phyloP scores from a whole-genome alignment of 176 grass and related monocot genomes.

The Aegilops tauschii region DNA sequence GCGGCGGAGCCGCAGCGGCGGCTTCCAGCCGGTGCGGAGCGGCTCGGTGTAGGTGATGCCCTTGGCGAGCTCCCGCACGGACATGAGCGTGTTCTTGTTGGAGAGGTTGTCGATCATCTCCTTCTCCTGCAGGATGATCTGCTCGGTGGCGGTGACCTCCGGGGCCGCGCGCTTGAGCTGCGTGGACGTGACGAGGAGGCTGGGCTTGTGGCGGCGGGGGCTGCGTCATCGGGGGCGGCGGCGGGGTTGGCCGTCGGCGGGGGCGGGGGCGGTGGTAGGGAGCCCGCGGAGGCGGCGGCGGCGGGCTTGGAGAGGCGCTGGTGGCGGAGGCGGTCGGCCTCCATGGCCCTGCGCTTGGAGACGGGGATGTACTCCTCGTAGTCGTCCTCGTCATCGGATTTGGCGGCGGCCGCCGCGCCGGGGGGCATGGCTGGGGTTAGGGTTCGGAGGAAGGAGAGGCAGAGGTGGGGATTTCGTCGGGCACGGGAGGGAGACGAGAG shows the following conservation, averaged over 20 bases:
- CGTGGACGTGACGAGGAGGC: conserved; percentile 64
- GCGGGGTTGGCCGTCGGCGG: background rate
- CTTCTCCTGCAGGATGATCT: conserved; percentile 65
- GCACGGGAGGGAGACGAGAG: background rate
- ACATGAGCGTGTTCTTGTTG: conserved; percentile 74
- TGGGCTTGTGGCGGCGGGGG: conserved; percentile 48
- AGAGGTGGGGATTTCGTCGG: background rate
- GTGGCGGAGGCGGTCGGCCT: conserved; percentile 42
- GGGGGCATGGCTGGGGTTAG: conserved; percentile 25
- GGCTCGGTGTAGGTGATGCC: conserved; percentile 78
- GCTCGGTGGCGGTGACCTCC: conserved; percentile 61
- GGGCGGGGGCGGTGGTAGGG: background rate
- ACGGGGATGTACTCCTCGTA: conserved; percentile 72
- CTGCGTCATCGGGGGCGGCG: background rate
- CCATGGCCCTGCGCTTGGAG: conserved; percentile 57
- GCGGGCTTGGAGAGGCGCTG: conserved; percentile 36
- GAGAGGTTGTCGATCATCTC: conserved; percentile 79
- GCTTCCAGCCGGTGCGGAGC: conserved; percentile 68
- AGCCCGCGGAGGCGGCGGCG: conserved; percentile 10
- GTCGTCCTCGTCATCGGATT: conserved; percentile 31
- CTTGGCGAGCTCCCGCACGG: conserved; percentile 83
- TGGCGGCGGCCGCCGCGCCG: background rate
- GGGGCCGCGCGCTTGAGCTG: conserved; percentile 71
- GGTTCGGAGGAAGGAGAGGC: background rate
- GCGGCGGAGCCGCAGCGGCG: conserved; percentile 57